Evolutionary conservation across 768 basidiomycete genomes (phyloP).

Genomic region (Strobilomyces echinocephalus): DNA sequence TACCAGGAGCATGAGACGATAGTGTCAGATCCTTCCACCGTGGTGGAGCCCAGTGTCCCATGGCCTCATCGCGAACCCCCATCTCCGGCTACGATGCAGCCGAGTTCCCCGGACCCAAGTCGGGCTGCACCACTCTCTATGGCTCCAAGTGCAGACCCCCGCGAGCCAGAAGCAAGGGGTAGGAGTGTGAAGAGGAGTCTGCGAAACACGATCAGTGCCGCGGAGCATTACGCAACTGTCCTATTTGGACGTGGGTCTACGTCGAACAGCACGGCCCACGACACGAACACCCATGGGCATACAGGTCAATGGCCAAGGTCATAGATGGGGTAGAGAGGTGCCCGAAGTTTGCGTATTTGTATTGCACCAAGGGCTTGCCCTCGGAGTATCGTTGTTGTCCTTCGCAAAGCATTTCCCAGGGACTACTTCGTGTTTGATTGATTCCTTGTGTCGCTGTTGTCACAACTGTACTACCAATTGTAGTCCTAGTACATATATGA

Average conservation of each 20-base stretch:
- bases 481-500: conserved; percentile 9
- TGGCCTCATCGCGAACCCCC: conserved; percentile 45
- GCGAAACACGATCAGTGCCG: conserved; percentile 62
- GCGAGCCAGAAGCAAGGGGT: conserved; percentile 43
- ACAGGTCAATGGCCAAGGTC: conserved; percentile 23
- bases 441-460: conserved; percentile 21
- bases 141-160: conserved; percentile 25
- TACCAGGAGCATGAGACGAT: conserved; percentile 13
- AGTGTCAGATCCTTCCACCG: conserved; percentile 8
- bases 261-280: conserved; percentile 21
- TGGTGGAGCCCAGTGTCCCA: conserved; percentile 22
- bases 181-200: conserved; percentile 61
- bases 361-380: conserved; percentile 3
- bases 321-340: conserved; percentile 10
- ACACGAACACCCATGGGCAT: conserved; percentile 21
- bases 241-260: conserved; percentile 53
- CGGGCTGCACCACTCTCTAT: conserved; percentile 36
- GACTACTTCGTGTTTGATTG: conserved; percentile 10
- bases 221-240: conserved; percentile 67
- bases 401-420: conserved; percentile 10
- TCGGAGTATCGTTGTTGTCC: conserved; percentile 5
- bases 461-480: conserved; percentile 15
- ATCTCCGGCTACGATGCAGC: conserved; percentile 32
- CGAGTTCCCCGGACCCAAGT: conserved; percentile 38
- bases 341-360: conserved; percentile 8